Evolutionary conservation across 2,329 filamentous ascomycete genomes (phyloP).

Genomic region (Cercospora canescens): DNA sequence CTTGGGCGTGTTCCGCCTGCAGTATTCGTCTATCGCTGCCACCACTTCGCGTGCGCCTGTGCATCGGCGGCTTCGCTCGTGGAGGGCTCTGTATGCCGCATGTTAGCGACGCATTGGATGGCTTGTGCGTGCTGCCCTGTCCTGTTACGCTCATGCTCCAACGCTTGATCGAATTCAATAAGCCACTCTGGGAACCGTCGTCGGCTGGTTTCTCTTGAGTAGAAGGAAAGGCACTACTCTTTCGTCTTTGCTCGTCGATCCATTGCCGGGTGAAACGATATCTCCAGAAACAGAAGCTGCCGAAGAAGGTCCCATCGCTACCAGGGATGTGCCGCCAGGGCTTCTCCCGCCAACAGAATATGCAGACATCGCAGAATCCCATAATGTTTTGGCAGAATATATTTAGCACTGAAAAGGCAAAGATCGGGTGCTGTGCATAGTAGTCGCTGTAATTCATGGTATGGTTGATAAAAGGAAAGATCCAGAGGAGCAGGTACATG

Average conservation of each 20-base stretch:
- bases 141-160: constrained; percentile 22
- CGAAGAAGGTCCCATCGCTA: constrained; percentile 44
- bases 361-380: constrained; percentile 65
- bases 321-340: constrained; percentile 64
- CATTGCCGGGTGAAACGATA: constrained; percentile 16
- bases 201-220: neutral
- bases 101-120: constrained; percentile 5
- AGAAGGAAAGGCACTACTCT: constrained; percentile 12
- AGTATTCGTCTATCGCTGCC: constrained; percentile 34
- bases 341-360: constrained; percentile 70
- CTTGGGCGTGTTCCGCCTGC: constrained; percentile 39
- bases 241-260: constrained; percentile 16
- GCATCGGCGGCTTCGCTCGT: constrained; percentile 18
- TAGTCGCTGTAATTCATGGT: constrained; percentile 59
- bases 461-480: constrained; percentile 68
- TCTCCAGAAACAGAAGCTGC: constrained; percentile 39
- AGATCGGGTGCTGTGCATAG: constrained; percentile 55
- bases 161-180: constrained; percentile 20
- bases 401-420: constrained; percentile 56
- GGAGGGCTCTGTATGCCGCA: neutral
- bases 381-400: constrained; percentile 64
- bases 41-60: constrained; percentile 33
- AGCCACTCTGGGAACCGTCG: constrained; percentile 15
- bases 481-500: constrained; percentile 71
- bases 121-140: constrained; percentile 2